Evolutionary conservation across 2,329 filamentous ascomycete species (phyloP).

Genomic region (Colletotrichum australisinense): DNA sequence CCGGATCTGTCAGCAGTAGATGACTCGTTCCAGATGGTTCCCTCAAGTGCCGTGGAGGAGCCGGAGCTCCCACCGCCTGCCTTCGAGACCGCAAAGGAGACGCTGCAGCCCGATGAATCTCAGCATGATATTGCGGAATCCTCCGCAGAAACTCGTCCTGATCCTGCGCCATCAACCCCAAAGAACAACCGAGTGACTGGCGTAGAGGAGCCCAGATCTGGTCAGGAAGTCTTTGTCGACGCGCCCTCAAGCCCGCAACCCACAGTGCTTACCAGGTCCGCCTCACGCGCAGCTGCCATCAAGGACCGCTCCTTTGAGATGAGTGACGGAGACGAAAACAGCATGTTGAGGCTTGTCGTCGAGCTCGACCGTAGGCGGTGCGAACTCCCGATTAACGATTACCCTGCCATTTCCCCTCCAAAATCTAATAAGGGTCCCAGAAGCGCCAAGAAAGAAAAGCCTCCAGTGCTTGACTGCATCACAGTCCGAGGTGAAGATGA

Average conservation of each 20-base stretch:
- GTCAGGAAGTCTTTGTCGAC: slow-evolving; percentile 61
- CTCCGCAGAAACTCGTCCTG: background rate
- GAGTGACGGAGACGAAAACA: slow-evolving; percentile 59
- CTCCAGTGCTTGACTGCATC: slow-evolving; percentile 46
- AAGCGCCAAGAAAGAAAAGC: slow-evolving; percentile 36
- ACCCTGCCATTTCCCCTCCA: slow-evolving; percentile 43
- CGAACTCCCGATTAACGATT: slow-evolving; percentile 40
- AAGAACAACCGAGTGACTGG: slow-evolving; percentile 23
- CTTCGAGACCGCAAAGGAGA: slow-evolving; percentile 7
- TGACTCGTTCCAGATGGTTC: slow-evolving; percentile 38
- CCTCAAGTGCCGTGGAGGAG: slow-evolving; percentile 42
- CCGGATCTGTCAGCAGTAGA: slow-evolving; percentile 23
- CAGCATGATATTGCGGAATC: background rate
- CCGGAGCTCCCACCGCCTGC: slow-evolving; percentile 28
- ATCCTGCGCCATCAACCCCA: slow-evolving; percentile 30
- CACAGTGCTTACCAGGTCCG: slow-evolving; percentile 40
- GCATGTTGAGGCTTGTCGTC: slow-evolving; percentile 60
- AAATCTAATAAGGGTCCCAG: slow-evolving; percentile 34
- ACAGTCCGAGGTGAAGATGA: slow-evolving; percentile 42
- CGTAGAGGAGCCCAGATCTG: slow-evolving; percentile 54
- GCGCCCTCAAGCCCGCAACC: slow-evolving; percentile 56
- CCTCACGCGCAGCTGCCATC: slow-evolving; percentile 38
- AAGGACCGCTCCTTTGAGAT: slow-evolving; percentile 50
- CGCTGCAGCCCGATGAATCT: background rate
- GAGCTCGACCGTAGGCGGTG: slow-evolving; percentile 59